phyloP scores from a whole-genome alignment of 176 grass and related monocot species.

The Cenchrus fungigraminus region DNA sequence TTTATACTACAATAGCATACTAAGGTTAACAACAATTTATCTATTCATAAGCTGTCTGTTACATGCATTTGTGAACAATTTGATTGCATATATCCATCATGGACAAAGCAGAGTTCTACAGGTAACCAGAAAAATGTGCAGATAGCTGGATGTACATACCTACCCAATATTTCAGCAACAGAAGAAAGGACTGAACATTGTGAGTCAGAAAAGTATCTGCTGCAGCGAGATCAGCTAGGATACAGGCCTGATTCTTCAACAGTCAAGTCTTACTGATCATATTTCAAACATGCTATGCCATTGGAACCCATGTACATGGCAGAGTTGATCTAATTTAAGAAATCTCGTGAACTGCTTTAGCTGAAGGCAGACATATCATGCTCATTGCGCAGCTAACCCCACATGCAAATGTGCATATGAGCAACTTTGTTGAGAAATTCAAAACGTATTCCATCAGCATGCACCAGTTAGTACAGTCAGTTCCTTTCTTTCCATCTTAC shows the following conservation, averaged over 20 bases:
- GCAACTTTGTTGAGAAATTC: neutral
- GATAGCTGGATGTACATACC: no score
- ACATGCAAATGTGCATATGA: neutral
- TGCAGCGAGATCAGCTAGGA: neutral
- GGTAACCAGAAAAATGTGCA: no score
- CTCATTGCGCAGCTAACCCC: neutral
- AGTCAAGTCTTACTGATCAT: no score
- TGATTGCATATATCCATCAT: no score
- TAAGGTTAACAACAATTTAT: no score
- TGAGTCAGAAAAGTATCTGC: neutral
- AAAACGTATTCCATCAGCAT: neutral
- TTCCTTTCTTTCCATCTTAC: neutral
- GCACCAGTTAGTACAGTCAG: neutral
- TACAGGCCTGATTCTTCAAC: neutral
- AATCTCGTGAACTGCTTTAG: neutral
- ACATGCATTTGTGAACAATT: no score
- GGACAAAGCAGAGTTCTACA: no score
- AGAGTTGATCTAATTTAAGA: neutral
- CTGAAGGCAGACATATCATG: neutral
- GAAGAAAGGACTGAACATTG: neutral
- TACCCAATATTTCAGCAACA: neutral
- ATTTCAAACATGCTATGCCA: no score
- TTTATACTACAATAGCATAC: no score
- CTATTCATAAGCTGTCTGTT: no score
- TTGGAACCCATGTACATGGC: neutral